A percentile compares a stretch with the other conserved stretches of the same genome.
Evolutionary conservation across 2,329 filamentous ascomycete species (phyloP).

Genomic region (Monilinia polystroma): DNA sequence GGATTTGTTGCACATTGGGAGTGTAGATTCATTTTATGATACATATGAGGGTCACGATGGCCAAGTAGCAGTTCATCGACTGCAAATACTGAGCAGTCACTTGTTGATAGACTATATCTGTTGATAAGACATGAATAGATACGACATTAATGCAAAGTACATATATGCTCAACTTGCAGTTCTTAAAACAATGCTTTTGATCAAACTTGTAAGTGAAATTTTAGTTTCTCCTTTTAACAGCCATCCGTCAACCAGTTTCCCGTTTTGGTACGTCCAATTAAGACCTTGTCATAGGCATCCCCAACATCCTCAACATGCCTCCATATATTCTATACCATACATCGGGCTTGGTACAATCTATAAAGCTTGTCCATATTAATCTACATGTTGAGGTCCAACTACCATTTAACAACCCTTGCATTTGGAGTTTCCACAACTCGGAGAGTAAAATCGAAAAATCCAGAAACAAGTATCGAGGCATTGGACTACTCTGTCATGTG

Average conservation of each 20-base stretch:
- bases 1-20: slow-evolving; percentile 15
- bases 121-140: slow-evolving; percentile 9
- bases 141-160: slow-evolving; percentile 9
- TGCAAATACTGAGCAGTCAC: neutral
- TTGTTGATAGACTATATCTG: slow-evolving; percentile 1
- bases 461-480: neutral
- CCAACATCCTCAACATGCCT: neutral
- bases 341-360: neutral
- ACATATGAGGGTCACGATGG: neutral
- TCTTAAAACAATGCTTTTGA: neutral
- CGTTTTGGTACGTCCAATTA: no score
- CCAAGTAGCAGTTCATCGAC: neutral
- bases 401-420: no score
- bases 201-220: neutral
- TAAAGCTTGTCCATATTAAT: neutral
- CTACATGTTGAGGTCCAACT: neutral
- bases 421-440: no score
- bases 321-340: neutral
- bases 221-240: neutral
- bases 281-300: neutral
- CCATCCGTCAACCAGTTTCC: no score
- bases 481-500: neutral
- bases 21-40: slow-evolving; percentile 3
- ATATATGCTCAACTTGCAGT: neutral
- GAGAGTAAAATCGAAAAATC: no score